phyloP scores from a whole-genome alignment of 2,329 filamentous ascomycete genomes.

The Colletotrichum orbiculare region DNA sequence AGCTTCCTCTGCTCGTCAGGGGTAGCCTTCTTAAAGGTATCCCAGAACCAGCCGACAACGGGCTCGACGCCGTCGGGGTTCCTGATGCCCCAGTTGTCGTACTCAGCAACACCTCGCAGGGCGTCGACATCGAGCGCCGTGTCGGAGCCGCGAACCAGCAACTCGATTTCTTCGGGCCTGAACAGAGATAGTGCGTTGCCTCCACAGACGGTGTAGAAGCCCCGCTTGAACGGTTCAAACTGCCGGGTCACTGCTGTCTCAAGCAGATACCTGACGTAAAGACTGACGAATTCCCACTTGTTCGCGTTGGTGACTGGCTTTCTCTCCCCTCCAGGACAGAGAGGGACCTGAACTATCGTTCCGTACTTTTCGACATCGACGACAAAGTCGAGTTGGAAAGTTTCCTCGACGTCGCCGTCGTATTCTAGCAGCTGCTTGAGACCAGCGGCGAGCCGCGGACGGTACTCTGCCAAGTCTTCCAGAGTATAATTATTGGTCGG shows the following conservation, averaged over 20 bases:
- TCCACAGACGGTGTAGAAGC: constrained; percentile 92
- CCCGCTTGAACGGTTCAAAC: constrained; percentile 93
- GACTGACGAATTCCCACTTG: constrained; percentile 85
- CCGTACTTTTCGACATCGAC: constrained; percentile 83
- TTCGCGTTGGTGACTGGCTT: constrained; percentile 86
- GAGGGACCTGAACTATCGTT: constrained; percentile 70
- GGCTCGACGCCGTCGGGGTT: constrained; percentile 70
- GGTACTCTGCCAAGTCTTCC: constrained; percentile 85
- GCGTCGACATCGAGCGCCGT: constrained; percentile 83
- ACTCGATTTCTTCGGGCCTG: constrained; percentile 89
- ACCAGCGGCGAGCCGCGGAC: constrained; percentile 79
- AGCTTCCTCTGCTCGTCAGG: constrained; percentile 80
- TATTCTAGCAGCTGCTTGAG: constrained; percentile 82
- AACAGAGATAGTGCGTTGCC: constrained; percentile 90
- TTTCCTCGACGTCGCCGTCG: constrained; percentile 83
- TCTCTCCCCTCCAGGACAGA: constrained; percentile 79
- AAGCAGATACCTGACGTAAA: constrained; percentile 84
- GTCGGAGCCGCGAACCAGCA: constrained; percentile 86
- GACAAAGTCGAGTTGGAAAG: constrained; percentile 85
- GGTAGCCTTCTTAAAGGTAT: constrained; percentile 75
- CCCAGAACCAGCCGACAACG: constrained; percentile 89
- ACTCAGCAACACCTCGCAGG: constrained; percentile 80
- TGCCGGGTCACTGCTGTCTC: constrained; percentile 82
- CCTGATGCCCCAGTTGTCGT: constrained; percentile 79
- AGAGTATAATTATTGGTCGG: constrained; percentile 78